Evolutionary conservation across 2,329 filamentous ascomycete genomes (phyloP).

Genomic region (Penicillium expansum): DNA sequence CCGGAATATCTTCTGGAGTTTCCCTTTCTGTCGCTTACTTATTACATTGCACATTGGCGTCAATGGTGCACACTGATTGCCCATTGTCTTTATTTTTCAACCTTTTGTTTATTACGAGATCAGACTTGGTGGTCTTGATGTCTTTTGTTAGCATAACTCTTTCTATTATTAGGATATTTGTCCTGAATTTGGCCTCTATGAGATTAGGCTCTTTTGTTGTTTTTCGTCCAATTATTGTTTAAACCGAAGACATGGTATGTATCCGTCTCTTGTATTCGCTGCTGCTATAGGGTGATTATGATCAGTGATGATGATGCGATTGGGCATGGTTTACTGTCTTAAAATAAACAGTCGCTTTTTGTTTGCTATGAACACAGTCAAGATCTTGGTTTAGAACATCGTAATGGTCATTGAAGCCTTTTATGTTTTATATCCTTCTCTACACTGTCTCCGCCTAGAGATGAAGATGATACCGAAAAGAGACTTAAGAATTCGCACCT

Average conservation of each 20-base stretch:
- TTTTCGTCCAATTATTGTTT: not conserved
- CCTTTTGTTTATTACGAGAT: slow-evolving; percentile 7
- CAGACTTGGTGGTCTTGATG: slow-evolving; percentile 14
- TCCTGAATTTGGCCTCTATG: slow-evolving; percentile 9
- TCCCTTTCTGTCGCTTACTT: slow-evolving; percentile 15
- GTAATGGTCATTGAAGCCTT: not conserved
- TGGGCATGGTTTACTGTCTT: not conserved
- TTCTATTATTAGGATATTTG: slow-evolving; percentile 9
- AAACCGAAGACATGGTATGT: not conserved
- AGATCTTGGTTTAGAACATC: not conserved
- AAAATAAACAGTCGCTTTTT: not conserved
- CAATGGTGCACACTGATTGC: slow-evolving; percentile 11
- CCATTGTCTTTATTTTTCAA: slow-evolving; percentile 5
- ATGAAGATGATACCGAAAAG: not conserved
- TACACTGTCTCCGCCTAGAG: no score
- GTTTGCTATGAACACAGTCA: not conserved
- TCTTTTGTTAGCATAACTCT: slow-evolving; percentile 11
- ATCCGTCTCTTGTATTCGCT: not conserved
- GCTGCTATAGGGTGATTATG: not conserved
- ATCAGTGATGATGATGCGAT: not conserved
- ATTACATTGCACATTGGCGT: slow-evolving; percentile 24
- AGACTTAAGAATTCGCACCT: not conserved
- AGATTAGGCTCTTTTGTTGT: slow-evolving; percentile 14
- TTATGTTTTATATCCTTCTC: not conserved
- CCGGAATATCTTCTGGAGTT: slow-evolving; percentile 8